Evolutionary conservation across 257 asterid species (phyloP).

Genomic region (Solanum habrochaites): DNA sequence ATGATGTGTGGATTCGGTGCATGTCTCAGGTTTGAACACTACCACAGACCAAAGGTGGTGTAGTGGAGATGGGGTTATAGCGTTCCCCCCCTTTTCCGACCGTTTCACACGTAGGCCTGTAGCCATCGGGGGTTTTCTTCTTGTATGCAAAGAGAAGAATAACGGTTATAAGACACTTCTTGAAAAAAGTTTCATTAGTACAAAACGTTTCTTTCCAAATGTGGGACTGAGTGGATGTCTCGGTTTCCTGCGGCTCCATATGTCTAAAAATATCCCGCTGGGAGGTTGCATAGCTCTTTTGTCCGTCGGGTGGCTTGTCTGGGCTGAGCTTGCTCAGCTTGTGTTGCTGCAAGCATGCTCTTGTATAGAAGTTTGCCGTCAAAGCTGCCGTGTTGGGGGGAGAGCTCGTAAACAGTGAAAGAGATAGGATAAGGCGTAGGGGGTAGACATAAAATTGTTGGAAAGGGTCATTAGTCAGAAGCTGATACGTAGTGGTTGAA

Average conservation of each 20-base stretch:
- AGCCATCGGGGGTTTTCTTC: neutral
- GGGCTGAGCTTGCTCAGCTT: no score
- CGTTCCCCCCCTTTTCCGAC: neutral
- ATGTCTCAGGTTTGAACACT: neutral
- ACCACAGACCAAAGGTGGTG: neutral
- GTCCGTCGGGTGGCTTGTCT: no score
- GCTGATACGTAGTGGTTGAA: neutral
- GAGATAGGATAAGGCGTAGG: neutral
- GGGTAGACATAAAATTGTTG: neutral
- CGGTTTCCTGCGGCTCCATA: no score
- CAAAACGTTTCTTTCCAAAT: no score
- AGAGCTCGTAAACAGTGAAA: neutral
- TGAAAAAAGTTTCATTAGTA: neutral
- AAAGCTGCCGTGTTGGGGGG: neutral
- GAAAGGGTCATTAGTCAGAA: neutral
- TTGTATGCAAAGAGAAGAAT: neutral
- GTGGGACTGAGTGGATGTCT: no score
- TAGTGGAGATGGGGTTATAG: neutral
- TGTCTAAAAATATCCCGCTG: no score
- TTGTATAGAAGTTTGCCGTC: neutral
- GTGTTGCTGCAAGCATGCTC: neutral
- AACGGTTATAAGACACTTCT: neutral
- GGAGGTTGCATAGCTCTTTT: no score
- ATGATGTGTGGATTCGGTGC: neutral
- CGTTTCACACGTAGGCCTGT: neutral